Conservation (phyloP, 108 stramenopile genomes). For the Skeletonema grethae region DNA sequence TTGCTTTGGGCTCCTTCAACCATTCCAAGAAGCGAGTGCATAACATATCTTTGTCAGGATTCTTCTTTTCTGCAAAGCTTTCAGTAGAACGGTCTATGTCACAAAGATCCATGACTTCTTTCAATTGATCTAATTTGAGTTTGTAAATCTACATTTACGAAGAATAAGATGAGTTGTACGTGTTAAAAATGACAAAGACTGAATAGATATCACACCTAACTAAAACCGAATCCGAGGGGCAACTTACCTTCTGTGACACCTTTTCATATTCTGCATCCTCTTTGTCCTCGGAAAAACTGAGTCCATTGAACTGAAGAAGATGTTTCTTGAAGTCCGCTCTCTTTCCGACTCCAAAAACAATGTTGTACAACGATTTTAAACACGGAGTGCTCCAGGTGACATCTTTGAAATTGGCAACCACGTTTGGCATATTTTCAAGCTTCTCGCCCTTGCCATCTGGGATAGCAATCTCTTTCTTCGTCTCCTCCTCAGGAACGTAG, state of each 20-base stretch:
- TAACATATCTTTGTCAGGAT: slow-evolving; percentile 28
- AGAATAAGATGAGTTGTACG: background rate
- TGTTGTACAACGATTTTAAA: slow-evolving; percentile 26
- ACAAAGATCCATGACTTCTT: slow-evolving; percentile 40
- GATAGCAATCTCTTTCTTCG: slow-evolving; percentile 20
- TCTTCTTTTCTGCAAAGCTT: slow-evolving; percentile 21
- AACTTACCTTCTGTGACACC: background rate
- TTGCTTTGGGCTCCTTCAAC: slow-evolving; percentile 45
- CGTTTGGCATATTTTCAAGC: slow-evolving; percentile 36
- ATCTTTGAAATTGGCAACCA: slow-evolving; percentile 34
- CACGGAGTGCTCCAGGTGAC: slow-evolving; percentile 40
- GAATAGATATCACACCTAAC: background rate
- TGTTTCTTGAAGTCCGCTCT: slow-evolving; percentile 43
- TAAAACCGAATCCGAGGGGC: background rate
- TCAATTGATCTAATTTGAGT: slow-evolving; percentile 28
- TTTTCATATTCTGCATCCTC: slow-evolving; percentile 41
- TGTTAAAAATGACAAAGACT: background rate
- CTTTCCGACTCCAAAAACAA: slow-evolving; percentile 38
- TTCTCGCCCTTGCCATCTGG: slow-evolving; percentile 40
- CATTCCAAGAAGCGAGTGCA: slow-evolving; percentile 43
- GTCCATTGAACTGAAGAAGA: slow-evolving; percentile 46
- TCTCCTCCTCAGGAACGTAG: slow-evolving; percentile 9
- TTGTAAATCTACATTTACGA: slow-evolving; percentile 31
- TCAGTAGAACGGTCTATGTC: slow-evolving; percentile 35
- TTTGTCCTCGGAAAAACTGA: slow-evolving; percentile 32